Evolutionary conservation across 495 filamentous ascomycete genomes (phyloP).

Genomic region (Neurospora sp.): DNA sequence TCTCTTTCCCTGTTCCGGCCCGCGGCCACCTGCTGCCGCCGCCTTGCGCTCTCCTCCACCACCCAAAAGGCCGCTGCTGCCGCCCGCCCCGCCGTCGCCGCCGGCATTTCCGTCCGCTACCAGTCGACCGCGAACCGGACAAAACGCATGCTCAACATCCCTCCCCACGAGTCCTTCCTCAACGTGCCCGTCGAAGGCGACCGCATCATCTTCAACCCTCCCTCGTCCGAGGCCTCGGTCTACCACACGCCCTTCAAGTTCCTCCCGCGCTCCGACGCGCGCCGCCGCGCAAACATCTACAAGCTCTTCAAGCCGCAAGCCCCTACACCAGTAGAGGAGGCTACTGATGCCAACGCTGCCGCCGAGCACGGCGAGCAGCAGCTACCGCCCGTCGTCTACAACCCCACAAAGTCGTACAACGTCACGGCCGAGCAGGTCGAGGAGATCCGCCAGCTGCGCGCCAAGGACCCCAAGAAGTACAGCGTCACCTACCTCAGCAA

Average conservation of each 20-base stretch:
- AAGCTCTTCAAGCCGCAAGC: slow-evolving; percentile 15
- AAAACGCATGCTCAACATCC: slow-evolving; percentile 60
- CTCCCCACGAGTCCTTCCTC: slow-evolving; percentile 63
- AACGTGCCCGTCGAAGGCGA: slow-evolving; percentile 33
- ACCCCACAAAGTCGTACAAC: slow-evolving; percentile 45
- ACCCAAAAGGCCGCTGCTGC: slow-evolving; percentile 14
- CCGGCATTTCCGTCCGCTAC: slow-evolving; percentile 40
- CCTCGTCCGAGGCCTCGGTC: slow-evolving; percentile 69
- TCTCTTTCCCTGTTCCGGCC: slow-evolving; percentile 6
- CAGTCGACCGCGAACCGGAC: slow-evolving; percentile 63
- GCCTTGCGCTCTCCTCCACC: slow-evolving; percentile 13
- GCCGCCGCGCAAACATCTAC: slow-evolving; percentile 43
- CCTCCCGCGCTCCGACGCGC: slow-evolving; percentile 68
- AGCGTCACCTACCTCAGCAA: slow-evolving; percentile 58
- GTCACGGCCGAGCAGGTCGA: slow-evolving; percentile 61
- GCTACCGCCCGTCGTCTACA: slow-evolving; percentile 2
- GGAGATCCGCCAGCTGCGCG: slow-evolving; percentile 65
- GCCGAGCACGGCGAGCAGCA: background rate
- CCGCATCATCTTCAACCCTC: slow-evolving; percentile 90
- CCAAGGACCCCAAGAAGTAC: slow-evolving; percentile 59
- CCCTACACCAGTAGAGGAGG: background rate
- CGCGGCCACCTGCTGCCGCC: slow-evolving; percentile 13
- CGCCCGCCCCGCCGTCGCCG: slow-evolving; percentile 13
- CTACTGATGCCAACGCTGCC: slow-evolving; percentile 1
- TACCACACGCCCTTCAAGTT: slow-evolving; percentile 86